Conservation (phyloP, 768 basidiomycete species). For the Strobilomyces confusus region DNA sequence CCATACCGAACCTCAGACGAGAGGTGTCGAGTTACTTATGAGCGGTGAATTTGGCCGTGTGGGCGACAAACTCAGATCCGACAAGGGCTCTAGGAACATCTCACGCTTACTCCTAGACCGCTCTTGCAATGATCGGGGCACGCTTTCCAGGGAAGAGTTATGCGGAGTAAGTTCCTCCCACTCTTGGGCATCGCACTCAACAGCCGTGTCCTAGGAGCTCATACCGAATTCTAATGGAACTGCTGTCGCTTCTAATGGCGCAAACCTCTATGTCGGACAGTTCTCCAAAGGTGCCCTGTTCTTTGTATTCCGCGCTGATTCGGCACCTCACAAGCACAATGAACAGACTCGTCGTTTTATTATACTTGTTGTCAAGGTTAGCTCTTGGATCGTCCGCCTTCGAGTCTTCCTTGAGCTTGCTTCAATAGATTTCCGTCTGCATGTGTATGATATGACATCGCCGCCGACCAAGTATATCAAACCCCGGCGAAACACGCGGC, state of each 20-base stretch:
- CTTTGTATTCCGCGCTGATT: background rate
- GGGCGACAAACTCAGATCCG: slow-evolving; percentile 43
- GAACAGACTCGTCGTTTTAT: slow-evolving; percentile 80
- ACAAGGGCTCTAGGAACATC: slow-evolving; percentile 43
- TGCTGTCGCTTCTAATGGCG: slow-evolving; percentile 65
- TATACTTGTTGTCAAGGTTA: slow-evolving; percentile 87
- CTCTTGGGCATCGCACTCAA: background rate
- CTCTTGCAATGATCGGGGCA: slow-evolving; percentile 31
- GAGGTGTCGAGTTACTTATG: slow-evolving; percentile 61
- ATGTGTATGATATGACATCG: slow-evolving; percentile 78
- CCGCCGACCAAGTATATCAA: slow-evolving; percentile 32
- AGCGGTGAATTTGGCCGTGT: slow-evolving; percentile 80
- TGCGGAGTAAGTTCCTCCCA: slow-evolving; percentile 42
- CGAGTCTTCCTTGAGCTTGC: background rate
- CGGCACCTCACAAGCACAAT: slow-evolving; percentile 2
- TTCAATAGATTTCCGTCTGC: slow-evolving; percentile 75
- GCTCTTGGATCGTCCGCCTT: slow-evolving; percentile 1
- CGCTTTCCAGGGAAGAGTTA: slow-evolving; percentile 48
- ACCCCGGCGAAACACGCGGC: slow-evolving; percentile 12
- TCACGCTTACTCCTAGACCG: slow-evolving; percentile 46
- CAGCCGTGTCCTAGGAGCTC: slow-evolving; percentile 50
- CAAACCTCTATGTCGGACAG: slow-evolving; percentile 83
- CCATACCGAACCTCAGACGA: slow-evolving; percentile 55
- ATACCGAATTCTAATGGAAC: slow-evolving; percentile 80
- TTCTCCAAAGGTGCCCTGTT: slow-evolving; percentile 60